These are phyloP conservation scores for Lasiodiplodia sp. DNA, from an alignment of 2,329 filamentous ascomycete genomes.

Conservation along the genomic window DNA sequence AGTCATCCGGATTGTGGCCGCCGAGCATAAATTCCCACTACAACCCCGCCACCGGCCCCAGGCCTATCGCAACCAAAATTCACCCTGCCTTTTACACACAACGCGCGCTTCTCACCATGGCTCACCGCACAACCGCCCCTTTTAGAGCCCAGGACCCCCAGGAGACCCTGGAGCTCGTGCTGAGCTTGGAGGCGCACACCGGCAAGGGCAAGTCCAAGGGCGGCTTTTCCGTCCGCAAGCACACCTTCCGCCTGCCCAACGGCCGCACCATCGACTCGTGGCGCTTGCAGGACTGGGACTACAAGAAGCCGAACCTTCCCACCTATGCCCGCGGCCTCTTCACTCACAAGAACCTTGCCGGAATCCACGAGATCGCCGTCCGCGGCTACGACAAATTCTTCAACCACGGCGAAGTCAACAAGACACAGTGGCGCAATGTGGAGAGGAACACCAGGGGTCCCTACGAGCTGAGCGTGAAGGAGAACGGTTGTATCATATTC, in stretches of 20 bases:
- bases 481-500: conserved; percentile 99
- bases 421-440: conserved; percentile 85
- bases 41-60: conserved; percentile 4
- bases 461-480: conserved; percentile 95
- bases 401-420: conserved; percentile 82
- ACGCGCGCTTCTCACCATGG: conserved; percentile 53
- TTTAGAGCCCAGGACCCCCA: conserved; percentile 73
- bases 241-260: conserved; percentile 73
- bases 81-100: background rate
- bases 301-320: conserved; percentile 84
- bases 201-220: conserved; percentile 57
- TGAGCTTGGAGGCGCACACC: conserved; percentile 66
- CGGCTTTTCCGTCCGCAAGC: conserved; percentile 78
- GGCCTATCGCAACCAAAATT: background rate
- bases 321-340: conserved; percentile 95
- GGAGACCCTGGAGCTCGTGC: conserved; percentile 71
- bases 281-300: conserved; percentile 94
- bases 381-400: conserved; percentile 99
- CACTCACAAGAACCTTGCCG: conserved; percentile 73
- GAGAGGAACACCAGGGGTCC: conserved; percentile 78
- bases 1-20: conserved; percentile 5
- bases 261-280: conserved; percentile 83
- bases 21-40: conserved; percentile 14
- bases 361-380: conserved; percentile 78
- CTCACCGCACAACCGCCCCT: conserved; percentile 61